These are phyloP conservation scores for Coniella lustricola DNA, from an alignment of 2,329 filamentous ascomycete species.

Conservation along the genomic window DNA sequence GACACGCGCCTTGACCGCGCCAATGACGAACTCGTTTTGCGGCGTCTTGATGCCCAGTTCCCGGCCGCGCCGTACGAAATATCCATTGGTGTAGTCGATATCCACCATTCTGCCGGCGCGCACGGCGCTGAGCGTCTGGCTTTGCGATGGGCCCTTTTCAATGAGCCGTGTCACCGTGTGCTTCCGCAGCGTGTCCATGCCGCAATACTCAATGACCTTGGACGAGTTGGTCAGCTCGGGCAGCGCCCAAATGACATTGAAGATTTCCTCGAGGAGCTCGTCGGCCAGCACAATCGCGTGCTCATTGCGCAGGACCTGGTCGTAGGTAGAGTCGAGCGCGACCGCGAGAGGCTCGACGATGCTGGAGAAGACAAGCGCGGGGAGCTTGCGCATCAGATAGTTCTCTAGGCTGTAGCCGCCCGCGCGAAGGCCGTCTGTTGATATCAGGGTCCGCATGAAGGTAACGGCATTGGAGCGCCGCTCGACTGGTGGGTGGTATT, in stretches of 20 bases:
- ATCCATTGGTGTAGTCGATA: slow-evolving; percentile 82
- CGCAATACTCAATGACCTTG: slow-evolving; percentile 49
- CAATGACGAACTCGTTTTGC: slow-evolving; percentile 65
- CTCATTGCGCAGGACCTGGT: slow-evolving; percentile 61
- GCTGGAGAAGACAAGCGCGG: slow-evolving; percentile 67
- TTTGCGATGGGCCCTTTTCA: slow-evolving; percentile 44
- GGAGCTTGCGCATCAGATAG: slow-evolving; percentile 68
- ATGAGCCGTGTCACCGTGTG: slow-evolving; percentile 52
- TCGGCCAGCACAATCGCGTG: slow-evolving; percentile 60
- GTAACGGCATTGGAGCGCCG: slow-evolving; percentile 34
- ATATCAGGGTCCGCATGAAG: slow-evolving; percentile 57
- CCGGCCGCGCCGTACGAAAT: slow-evolving; percentile 67
- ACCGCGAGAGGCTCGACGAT: slow-evolving; percentile 78
- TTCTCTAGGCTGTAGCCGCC: slow-evolving; percentile 49
- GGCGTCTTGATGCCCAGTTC: slow-evolving; percentile 66
- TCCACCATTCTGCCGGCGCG: slow-evolving; percentile 59
- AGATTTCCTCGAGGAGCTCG: slow-evolving; percentile 67
- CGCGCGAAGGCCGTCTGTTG: slow-evolving; percentile 55
- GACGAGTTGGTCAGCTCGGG: slow-evolving; percentile 64
- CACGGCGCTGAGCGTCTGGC: slow-evolving; percentile 62
- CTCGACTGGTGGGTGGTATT: slow-evolving; percentile 20
- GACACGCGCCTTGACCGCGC: slow-evolving; percentile 61
- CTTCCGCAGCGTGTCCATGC: slow-evolving; percentile 54
- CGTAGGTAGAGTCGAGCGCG: slow-evolving; percentile 69
- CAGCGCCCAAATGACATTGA: slow-evolving; percentile 61